Evolutionary conservation across 306 rosid genomes (phyloP), one percentile per base, ranked within the genome.

Genomic region (Cajanus cajan): DNA sequence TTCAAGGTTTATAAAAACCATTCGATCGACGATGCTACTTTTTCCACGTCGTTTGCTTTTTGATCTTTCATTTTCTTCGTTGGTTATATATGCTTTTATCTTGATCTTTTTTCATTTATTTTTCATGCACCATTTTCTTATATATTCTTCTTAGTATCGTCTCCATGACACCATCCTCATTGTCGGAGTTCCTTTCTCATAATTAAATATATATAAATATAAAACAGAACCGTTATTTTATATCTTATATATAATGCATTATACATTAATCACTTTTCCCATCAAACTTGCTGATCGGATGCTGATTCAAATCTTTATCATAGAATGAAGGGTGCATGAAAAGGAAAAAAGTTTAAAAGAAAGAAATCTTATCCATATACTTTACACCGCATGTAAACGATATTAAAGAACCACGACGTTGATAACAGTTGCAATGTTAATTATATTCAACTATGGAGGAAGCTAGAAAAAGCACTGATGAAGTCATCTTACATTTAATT

Each of bases 301-400:
- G 86, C 79, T 83, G 87, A 82, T 65, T 85, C 82, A 64, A 78
- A 61, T 55, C 86, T 85, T 85, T 81, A 76, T n/a, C 18, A 73
- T 72, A 57, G 74, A 54, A 18, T 15, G 77, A 31, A 80, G 48
- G 64, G 64, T 64, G 75, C 39, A 68, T 39, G 81, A 52, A 37
- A 71, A 51, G 48, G 36, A 16, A 73, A 82, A 51, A 54, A 4
- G 43, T 24, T 15, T 3, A 58, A 57, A 79, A 76, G 70, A 4
- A 31, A 74, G 25, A 84, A 80, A 82, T 86, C 87, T 83, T 87
- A 88, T 87, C 92, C 77, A 33, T 7, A 33, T 6, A 40, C 95
- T 92, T 92, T 87, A 88, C 93, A 92, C 92, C 88, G 28, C 89
- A 78, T 25, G 51, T 13, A 58, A 76, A 47, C 71, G 68, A 84